phyloP scores from a whole-genome alignment of 2,329 filamentous ascomycete species.

The Neospermospora avenae region DNA sequence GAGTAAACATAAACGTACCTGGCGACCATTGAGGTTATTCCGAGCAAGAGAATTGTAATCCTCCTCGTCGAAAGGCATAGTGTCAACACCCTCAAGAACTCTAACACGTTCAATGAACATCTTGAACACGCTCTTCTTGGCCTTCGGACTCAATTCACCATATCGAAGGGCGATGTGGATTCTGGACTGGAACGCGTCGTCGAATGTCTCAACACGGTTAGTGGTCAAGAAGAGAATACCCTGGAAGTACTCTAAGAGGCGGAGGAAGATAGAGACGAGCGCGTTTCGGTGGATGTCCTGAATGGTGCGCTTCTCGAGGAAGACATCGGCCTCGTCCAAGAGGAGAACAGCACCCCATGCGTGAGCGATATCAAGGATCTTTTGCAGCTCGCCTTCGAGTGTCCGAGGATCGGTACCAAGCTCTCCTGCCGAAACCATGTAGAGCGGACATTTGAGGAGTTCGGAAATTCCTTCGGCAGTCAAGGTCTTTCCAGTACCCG shows the following conservation, averaged over 20 bases:
- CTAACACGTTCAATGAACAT: conserved; percentile 76
- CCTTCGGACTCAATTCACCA: conserved; percentile 67
- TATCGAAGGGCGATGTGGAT: conserved; percentile 86
- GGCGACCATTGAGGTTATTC: conserved; percentile 65
- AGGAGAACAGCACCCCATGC: conserved; percentile 83
- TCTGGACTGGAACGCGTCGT: conserved; percentile 84
- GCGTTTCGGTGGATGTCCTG: conserved; percentile 83
- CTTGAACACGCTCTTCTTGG: conserved; percentile 77
- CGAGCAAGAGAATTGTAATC: conserved; percentile 66
- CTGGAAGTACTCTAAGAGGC: conserved; percentile 86
- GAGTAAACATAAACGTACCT: conserved; percentile 42
- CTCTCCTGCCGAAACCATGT: conserved; percentile 80
- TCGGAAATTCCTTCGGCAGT: conserved; percentile 86
- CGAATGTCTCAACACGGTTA: conserved; percentile 83
- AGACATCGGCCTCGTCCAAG: conserved; percentile 82
- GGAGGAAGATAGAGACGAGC: conserved; percentile 82
- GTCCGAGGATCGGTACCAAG: conserved; percentile 72
- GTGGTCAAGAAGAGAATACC: conserved; percentile 89
- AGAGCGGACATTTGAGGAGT: conserved; percentile 75
- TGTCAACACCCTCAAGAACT: conserved; percentile 57
- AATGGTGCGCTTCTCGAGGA: conserved; percentile 77
- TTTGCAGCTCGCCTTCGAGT: conserved; percentile 74
- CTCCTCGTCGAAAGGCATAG: conserved; percentile 60
- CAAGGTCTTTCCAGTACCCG: conserved; percentile 84
- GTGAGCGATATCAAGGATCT: conserved; percentile 82